Conservation (phyloP, 768 basidiomycete species). For the Tylopilus vinaceipallidus region DNA sequence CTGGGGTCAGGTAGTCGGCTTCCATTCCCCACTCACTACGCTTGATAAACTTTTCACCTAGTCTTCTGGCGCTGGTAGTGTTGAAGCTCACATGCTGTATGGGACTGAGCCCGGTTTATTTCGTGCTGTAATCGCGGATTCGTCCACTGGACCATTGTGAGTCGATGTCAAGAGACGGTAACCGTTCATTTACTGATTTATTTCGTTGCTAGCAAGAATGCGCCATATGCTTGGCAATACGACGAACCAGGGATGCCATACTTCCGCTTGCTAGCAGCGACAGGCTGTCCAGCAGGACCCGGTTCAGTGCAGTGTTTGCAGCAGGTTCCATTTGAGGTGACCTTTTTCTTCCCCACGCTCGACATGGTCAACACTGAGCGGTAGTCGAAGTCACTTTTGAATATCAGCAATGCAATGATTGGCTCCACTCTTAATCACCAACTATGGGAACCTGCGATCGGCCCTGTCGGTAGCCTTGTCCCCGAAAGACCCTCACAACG, state of each 20-base stretch:
- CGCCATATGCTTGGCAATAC: constrained; percentile 42
- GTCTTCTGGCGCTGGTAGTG: constrained; percentile 19
- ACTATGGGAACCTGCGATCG: constrained; percentile 57
- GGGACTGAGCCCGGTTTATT: constrained; percentile 5
- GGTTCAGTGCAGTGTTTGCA: constrained; percentile 42
- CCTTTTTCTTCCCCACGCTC: neutral
- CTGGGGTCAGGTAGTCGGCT: constrained; percentile 17
- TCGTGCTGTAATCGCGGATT: constrained; percentile 18
- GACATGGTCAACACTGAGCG: neutral
- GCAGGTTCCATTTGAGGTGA: constrained; percentile 19
- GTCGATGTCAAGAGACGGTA: constrained; percentile 2
- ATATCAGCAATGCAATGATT: constrained; percentile 48
- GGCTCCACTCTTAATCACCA: constrained; percentile 45
- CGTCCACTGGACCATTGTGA: constrained; percentile 21
- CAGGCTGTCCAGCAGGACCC: constrained; percentile 43
- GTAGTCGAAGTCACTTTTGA: constrained; percentile 41
- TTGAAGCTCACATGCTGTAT: constrained; percentile 15
- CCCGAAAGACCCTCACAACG: constrained; percentile 44
- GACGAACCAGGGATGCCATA: constrained; percentile 54
- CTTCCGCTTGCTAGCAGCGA: constrained; percentile 41
- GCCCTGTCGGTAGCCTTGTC: constrained; percentile 49
- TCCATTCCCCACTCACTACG: neutral
- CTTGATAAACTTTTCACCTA: neutral
- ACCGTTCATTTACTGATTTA: neutral
- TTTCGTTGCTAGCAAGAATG: constrained; percentile 44